Conservation (phyloP, 768 basidiomycete species). For the Ramaria sp. region DNA sequence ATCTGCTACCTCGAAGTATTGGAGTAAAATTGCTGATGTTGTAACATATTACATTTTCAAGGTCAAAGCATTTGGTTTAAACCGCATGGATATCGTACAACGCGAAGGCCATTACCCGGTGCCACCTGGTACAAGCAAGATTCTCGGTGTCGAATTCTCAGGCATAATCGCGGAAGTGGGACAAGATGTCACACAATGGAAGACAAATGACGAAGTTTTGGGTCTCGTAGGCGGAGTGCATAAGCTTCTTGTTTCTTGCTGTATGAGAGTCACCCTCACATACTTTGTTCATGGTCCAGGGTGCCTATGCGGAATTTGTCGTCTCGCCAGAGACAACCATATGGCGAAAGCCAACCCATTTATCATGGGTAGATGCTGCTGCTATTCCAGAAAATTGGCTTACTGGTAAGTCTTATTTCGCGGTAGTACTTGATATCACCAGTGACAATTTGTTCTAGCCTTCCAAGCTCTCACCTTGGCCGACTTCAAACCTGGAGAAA, state of each 20-base stretch:
- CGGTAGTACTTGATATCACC: conserved; percentile 1
- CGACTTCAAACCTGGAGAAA: conserved; percentile 53
- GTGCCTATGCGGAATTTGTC: conserved; percentile 87
- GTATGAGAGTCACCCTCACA: neutral
- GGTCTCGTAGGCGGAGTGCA: conserved; percentile 75
- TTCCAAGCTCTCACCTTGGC: conserved; percentile 60
- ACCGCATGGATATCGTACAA: conserved; percentile 76
- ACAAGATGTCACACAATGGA: conserved; percentile 38
- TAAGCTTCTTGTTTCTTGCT: conserved; percentile 1
- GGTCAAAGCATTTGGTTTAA: conserved; percentile 80
- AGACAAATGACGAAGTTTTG: conserved; percentile 59
- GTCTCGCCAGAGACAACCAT: conserved; percentile 53
- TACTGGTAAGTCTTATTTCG: conserved; percentile 43
- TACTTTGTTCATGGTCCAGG: conserved; percentile 32
- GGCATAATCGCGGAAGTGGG: conserved; percentile 50
- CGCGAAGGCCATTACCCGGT: conserved; percentile 62
- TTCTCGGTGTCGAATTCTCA: conserved; percentile 85
- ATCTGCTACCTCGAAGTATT: neutral
- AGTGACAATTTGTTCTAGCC: conserved; percentile 23
- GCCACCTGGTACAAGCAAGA: conserved; percentile 63
- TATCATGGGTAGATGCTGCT: conserved; percentile 80
- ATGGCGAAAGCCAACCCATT: conserved; percentile 57
- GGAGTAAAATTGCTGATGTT: neutral
- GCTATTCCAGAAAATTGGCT: conserved; percentile 82
- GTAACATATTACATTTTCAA: conserved; percentile 18